These are phyloP conservation scores for Ophiostoma sp. DNA, from an alignment of 2,329 filamentous ascomycete genomes.

Conservation along the genomic window DNA sequence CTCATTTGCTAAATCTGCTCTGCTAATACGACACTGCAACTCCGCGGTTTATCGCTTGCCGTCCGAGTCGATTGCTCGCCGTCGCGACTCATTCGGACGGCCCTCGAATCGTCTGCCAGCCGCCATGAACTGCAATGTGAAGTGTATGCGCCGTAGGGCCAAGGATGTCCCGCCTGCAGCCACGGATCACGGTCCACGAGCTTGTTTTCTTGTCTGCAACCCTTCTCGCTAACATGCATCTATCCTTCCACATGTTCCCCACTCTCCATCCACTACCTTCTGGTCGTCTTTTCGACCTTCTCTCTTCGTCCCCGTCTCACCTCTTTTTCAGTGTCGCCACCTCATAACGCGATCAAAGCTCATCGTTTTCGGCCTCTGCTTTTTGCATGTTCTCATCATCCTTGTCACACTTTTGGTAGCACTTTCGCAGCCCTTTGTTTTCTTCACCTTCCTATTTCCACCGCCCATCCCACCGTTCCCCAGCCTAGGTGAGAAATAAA, in stretches of 20 bases:
- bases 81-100: background rate
- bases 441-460: background rate
- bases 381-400: background rate
- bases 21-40: too few species aligned
- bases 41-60: too few species aligned
- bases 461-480: background rate
- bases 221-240: background rate
- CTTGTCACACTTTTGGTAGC: background rate
- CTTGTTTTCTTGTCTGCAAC: background rate
- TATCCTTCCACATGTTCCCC: background rate
- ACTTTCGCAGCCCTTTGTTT: background rate
- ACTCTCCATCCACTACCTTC: too few species aligned
- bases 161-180: slow-evolving; percentile 1
- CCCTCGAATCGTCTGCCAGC: background rate
- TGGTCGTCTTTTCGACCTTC: background rate
- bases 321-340: background rate
- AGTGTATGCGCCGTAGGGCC: background rate
- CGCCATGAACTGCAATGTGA: too few species aligned
- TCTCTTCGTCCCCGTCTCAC: background rate
- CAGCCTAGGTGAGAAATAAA: background rate
- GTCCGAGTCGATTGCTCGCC: background rate
- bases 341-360: background rate
- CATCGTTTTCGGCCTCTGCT: background rate
- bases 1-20: too few species aligned
- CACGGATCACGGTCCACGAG: background rate